Evolutionary conservation across 2,329 filamentous ascomycete genomes (phyloP), one percentile per base, ranked within the genome.

Genomic region (Exophiala spinifera): DNA sequence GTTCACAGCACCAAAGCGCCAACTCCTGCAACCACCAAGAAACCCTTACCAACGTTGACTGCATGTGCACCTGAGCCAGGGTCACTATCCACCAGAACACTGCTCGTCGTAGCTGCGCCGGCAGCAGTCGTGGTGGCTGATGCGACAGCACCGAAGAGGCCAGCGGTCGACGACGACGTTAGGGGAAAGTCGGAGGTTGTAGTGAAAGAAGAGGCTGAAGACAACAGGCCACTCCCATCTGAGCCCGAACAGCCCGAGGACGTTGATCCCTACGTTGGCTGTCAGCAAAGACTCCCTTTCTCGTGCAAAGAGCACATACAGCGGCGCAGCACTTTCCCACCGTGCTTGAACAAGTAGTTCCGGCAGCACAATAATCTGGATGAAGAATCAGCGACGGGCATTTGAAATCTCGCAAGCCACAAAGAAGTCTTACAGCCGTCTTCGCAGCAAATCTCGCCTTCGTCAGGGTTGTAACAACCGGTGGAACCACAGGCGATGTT

Each of bases 1-100:
- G 15, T 14, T 40, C 68, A 53, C n/a, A 53, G 25, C 34, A 53
- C 45, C 36, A 49, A 49, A 21, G 36, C 45, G 37, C 44, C 51
- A 5, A 48, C 14, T 15, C 51, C 51, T 14, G 51, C 51, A 21
- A 39, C 51, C 8, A 53, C 14, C 36, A 53, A 43, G n/a, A 53
- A 10, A 10, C 51, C 51, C 33, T 23, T 53, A 8, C 36, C 43
- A 14, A 33, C 45, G 10, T n/a, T 17, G 37, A 48, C 8, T 2
- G 25, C 23, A 17, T 37, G 28, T 3, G 28, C 28, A 10, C 28
- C 28, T 31, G 28, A 31, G 8, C 6, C 7, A 31, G 8, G 8
- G 8, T 31, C 28, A 31, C 7, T 31, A 31, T 10, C 28, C 28
- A 10, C 28, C 28, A 11, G 6, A 31, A 10, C 28, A 10, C 28